Conservation (phyloP, 805 yeast species). For the Cyberlindnera sargentensis region DNA sequence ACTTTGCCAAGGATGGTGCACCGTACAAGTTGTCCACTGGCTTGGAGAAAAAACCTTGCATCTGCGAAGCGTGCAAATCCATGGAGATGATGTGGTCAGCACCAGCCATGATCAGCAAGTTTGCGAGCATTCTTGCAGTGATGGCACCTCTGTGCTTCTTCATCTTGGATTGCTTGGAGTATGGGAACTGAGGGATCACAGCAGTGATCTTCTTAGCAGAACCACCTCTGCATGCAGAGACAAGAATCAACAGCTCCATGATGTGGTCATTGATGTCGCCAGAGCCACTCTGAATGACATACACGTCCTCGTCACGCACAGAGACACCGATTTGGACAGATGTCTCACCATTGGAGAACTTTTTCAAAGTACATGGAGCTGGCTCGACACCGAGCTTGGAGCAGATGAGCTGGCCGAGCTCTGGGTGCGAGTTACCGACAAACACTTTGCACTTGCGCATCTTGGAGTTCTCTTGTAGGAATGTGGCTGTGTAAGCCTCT, state of each 20-base stretch:
- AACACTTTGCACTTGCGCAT: constrained; percentile 98
- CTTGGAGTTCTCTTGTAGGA: constrained; percentile 1
- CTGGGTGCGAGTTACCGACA: constrained; percentile 96
- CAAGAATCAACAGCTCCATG: constrained; percentile 90
- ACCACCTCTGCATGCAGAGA: constrained; percentile 95
- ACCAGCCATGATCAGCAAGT: constrained; percentile 93
- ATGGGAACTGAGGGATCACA: constrained; percentile 96
- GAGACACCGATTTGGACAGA: constrained; percentile 92
- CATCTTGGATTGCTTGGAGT: constrained; percentile 96
- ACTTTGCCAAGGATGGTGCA: constrained; percentile 91
- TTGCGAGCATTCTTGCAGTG: constrained; percentile 97
- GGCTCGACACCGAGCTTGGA: constrained; percentile 86
- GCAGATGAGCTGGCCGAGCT: constrained; percentile 85
- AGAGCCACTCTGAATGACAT: constrained; percentile 86
- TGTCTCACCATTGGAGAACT: constrained; percentile 96
- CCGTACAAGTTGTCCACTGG: constrained; percentile 97
- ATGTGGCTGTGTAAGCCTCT: constrained; percentile 5
- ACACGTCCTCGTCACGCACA: constrained; percentile 95
- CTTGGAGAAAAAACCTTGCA: constrained; percentile 97
- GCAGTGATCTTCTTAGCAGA: constrained; percentile 96
- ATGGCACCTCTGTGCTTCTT: constrained; percentile 98
- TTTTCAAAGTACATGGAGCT: constrained; percentile 85
- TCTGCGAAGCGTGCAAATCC: constrained; percentile 95
- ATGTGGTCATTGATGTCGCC: constrained; percentile 86
- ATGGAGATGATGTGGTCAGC: constrained; percentile 97